These are phyloP conservation scores for Petasospora rhodanensis DNA, from an alignment of 1,139 yeast species.

Conservation along the genomic window DNA sequence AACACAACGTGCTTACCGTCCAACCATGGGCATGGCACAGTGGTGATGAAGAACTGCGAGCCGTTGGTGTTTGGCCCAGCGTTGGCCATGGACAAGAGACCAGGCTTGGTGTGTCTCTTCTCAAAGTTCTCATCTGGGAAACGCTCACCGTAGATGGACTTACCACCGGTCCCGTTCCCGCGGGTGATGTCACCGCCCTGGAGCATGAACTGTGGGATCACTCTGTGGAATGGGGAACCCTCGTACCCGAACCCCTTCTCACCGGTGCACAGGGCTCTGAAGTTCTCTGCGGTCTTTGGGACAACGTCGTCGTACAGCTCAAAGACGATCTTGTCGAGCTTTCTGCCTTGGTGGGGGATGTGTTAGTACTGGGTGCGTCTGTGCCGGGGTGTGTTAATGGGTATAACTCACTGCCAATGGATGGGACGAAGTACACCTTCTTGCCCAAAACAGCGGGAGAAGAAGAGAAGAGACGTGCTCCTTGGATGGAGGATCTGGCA, in stretches of 20 bases:
- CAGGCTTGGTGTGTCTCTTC: constrained; percentile 85
- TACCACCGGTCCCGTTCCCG: constrained; percentile 97
- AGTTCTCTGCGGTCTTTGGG: constrained; percentile 98
- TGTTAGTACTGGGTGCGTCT: too few relatives aligned
- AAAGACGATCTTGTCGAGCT: constrained; percentile 72
- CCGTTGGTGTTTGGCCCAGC: constrained; percentile 99
- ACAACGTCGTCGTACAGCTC: constrained; percentile 85
- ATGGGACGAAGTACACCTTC: constrained; percentile 55
- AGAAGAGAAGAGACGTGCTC: constrained; percentile 38
- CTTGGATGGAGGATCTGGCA: constrained; percentile 12
- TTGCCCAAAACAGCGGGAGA: constrained; percentile 33
- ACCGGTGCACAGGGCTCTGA: constrained; percentile 95
- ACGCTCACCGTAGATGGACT: constrained; percentile 94
- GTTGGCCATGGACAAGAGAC: constrained; percentile 97
- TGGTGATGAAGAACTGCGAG: constrained; percentile 97
- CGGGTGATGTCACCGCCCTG: constrained; percentile 99
- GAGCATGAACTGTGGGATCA: constrained; percentile 96
- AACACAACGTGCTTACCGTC: constrained; percentile 99
- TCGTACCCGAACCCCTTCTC: constrained; percentile 97
- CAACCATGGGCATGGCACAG: constrained; percentile 93
- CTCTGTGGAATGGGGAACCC: constrained; percentile 95
- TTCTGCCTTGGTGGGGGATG: constrained; percentile 24
- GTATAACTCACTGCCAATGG: constrained; percentile 48
- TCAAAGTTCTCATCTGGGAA: constrained; percentile 94
- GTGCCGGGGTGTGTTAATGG: too few relatives aligned